Conservation (phyloP, 1,284 basidiomycete genomes). For the Moniliella sp. region DNA sequence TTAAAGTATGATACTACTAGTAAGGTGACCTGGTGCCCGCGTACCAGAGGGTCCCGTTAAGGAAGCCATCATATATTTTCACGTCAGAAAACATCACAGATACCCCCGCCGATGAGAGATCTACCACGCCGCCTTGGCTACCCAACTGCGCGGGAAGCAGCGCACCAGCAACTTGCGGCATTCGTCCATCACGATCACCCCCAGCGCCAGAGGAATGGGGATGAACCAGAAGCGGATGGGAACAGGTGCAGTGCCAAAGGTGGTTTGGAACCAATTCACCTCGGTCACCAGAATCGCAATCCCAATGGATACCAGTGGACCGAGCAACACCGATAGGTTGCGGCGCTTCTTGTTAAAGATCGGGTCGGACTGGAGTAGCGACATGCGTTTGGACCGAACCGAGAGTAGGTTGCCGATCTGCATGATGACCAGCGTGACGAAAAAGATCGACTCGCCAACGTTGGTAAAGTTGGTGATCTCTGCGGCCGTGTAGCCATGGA, state of each 20-base stretch:
- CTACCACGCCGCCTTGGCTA: slow-evolving; percentile 29
- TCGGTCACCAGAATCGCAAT: slow-evolving; percentile 15
- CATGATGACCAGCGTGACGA: slow-evolving; percentile 48
- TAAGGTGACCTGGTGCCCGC: too few species aligned
- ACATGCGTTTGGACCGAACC: slow-evolving; percentile 40
- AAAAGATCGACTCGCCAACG: slow-evolving; percentile 34
- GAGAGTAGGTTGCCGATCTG: slow-evolving; percentile 40
- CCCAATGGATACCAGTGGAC: slow-evolving; percentile 7
- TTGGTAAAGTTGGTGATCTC: slow-evolving; percentile 35
- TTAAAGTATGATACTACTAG: too few species aligned
- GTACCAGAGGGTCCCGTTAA: too few species aligned
- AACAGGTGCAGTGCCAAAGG: background rate
- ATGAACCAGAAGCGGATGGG: background rate
- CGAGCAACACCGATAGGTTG: slow-evolving; percentile 14
- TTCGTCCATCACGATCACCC: slow-evolving; percentile 33
- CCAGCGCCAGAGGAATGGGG: slow-evolving; percentile 36
- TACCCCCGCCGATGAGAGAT: too few species aligned
- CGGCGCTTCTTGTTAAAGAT: slow-evolving; percentile 6
- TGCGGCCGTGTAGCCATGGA: slow-evolving; percentile 30
- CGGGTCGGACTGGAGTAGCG: slow-evolving; percentile 32
- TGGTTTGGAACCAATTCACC: background rate
- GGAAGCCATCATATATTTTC: too few species aligned
- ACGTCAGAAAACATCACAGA: too few species aligned
- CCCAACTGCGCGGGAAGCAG: slow-evolving; percentile 14
- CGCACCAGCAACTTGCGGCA: slow-evolving; percentile 21